Conservation (phyloP, 345 rosid genomes). For the Salix udensis region DNA sequence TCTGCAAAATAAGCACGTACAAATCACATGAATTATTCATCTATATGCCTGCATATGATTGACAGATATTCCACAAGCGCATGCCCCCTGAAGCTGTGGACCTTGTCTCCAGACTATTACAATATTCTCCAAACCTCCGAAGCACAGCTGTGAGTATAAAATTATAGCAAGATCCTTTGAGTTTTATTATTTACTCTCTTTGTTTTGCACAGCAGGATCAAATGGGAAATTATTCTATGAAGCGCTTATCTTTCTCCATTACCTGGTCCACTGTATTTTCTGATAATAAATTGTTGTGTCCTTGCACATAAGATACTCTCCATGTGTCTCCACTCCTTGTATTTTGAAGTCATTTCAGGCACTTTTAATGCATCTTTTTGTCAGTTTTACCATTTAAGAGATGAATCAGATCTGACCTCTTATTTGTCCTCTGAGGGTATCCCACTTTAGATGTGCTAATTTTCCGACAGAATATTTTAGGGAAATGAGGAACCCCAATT, state of each 20-base stretch:
- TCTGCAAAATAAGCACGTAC: neutral
- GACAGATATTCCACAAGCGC: constrained; percentile 86
- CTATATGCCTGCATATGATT: neutral
- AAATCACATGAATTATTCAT: neutral
- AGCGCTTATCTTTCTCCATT: neutral
- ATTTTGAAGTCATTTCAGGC: neutral
- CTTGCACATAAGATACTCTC: neutral
- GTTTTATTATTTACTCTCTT: neutral
- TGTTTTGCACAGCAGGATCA: neutral
- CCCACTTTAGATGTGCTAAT: neutral
- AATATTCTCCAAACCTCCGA: constrained; percentile 94
- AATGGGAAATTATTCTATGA: neutral
- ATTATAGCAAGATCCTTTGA: neutral
- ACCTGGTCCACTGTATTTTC: neutral
- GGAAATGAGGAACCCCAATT: neutral
- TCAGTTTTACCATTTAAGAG: neutral
- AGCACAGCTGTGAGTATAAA: constrained; percentile 72
- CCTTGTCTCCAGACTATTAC: constrained; percentile 90
- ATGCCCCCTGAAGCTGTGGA: constrained; percentile 99
- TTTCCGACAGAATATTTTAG: neutral
- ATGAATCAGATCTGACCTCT: neutral
- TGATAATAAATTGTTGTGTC: neutral
- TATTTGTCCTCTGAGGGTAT: neutral
- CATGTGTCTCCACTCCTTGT: neutral
- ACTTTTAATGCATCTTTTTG: neutral